Percentiles rank a stretch among this genome's conserved stretches.
These are phyloP conservation scores for Aspergillus tanneri DNA, from an alignment of 2,329 filamentous ascomycete species.

Conservation along the genomic window DNA sequence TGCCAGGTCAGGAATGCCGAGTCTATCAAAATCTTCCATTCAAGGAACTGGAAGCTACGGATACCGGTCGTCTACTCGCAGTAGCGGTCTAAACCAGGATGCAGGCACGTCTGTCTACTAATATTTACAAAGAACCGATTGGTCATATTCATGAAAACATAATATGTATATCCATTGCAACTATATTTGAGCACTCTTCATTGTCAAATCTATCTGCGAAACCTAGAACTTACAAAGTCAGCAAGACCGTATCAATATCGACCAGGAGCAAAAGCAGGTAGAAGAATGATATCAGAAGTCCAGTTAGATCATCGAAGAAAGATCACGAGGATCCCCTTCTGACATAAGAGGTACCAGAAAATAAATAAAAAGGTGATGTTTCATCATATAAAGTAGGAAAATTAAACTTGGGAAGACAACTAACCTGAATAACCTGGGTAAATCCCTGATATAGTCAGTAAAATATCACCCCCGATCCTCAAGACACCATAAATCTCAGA, in stretches of 20 bases:
- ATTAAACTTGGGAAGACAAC: conserved; percentile 30
- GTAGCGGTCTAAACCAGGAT: too few relatives aligned
- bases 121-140: too few relatives aligned
- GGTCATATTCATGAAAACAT: too few relatives aligned
- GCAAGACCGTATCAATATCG: conserved; percentile 11
- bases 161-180: too few relatives aligned
- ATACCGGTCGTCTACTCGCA: too few relatives aligned
- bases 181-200: too few relatives aligned
- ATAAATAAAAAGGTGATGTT: conserved; percentile 57
- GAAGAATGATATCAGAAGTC: conserved; percentile 69
- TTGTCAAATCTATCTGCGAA: too few relatives aligned
- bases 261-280: neutral
- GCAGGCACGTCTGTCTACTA: too few relatives aligned
- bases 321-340: conserved; percentile 53
- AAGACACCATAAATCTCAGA: neutral
- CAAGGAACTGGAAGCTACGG: too few relatives aligned
- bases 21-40: too few relatives aligned
- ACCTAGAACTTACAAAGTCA: conserved; percentile 11
- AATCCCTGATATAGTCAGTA: neutral
- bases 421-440: conserved; percentile 22
- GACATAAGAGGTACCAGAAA: conserved; percentile 99
- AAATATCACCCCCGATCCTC: neutral
- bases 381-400: conserved; percentile 61
- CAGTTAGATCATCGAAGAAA: conserved; percentile 73
- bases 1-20: too few relatives aligned